Base-by-base conservation (phyloP, 345 rosid species). In the Heritiera fomes region DNA sequence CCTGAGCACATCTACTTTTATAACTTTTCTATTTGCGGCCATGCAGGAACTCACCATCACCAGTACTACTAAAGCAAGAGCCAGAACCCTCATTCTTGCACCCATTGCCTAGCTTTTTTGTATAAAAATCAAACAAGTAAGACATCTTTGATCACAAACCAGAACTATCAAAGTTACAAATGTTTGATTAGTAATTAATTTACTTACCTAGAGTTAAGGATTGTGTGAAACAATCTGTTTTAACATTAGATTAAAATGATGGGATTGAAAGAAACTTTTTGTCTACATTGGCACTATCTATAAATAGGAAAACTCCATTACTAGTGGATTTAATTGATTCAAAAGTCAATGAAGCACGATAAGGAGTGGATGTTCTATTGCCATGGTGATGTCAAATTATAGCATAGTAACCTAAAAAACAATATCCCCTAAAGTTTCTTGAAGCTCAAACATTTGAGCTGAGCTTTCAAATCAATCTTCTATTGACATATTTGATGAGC, bases 271-370 rank as follows among this genome's bases (percentile, higher is more conserved):
- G 80, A 70, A 78, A 45, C 18, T 60, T 15, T 55, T 59, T 66
- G 65, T 53, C 74, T 74, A 41, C 38, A 41, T 55, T 53, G 52
- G 43, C 72, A 66, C 6, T 40, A 53, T 9, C 59, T 52, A 71
- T 49, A 47, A 78, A 78, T 71, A 78, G 81, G 76, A 61, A 47
- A 78, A 18, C 10, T 78, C 71, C 81, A 47, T 78, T 71, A 30
- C 30, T 6, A 69, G 80, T 50, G 79, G 73, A 66, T 77, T 66
- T 20, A 30, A 15, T 63, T 78, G 41, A 45, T 56, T 53, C 75
- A 60, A 45, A 61, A 62, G 78, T 75, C 69, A 75, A 61, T 30
- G 43, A 28, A 75, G 78, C 71, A 75, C 46, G 3, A 62, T 30
- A 13, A 50, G 46, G 75, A 32, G 46, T 63, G 20, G 68, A 1